These are phyloP conservation scores for Canna indica DNA, from an alignment of 176 grass and related monocot species.

Conservation along the genomic window DNA sequence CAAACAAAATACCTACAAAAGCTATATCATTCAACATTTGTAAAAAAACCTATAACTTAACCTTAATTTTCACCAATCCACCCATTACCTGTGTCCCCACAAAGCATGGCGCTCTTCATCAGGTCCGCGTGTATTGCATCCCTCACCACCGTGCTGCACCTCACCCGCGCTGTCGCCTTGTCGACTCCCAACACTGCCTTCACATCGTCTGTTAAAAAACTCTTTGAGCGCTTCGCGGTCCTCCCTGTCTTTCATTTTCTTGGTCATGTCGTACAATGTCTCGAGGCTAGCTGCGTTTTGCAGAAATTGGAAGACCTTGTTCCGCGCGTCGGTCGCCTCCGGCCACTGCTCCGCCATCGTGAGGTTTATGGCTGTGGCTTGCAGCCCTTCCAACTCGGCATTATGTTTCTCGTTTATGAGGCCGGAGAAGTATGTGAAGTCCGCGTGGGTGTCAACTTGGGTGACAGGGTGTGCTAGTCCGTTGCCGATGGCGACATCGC, in stretches of 20 bases:
- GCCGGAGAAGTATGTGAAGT: slow-evolving; percentile 49
- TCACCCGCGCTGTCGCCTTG: slow-evolving; percentile 18
- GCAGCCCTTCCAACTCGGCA: slow-evolving; percentile 27
- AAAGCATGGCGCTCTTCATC: slow-evolving; percentile 68
- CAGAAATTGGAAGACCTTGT: slow-evolving; percentile 20
- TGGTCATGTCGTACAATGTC: slow-evolving; percentile 37
- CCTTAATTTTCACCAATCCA: too few species aligned
- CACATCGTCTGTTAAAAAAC: slow-evolving; percentile 39
- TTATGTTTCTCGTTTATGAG: slow-evolving; percentile 46
- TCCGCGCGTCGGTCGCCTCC: slow-evolving; percentile 29
- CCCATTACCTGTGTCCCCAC: too few species aligned
- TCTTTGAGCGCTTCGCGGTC: not conserved
- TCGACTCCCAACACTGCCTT: slow-evolving; percentile 36
- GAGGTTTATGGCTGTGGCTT: slow-evolving; percentile 23
- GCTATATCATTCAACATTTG: too few species aligned
- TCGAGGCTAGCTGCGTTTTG: slow-evolving; percentile 27
- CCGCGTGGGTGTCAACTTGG: slow-evolving; percentile 54
- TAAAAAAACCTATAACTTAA: too few species aligned
- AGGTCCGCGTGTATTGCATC: slow-evolving; percentile 32
- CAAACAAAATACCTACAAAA: too few species aligned
- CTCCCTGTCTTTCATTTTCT: slow-evolving; percentile 26
- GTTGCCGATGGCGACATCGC: slow-evolving; percentile 51
- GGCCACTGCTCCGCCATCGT: slow-evolving; percentile 17
- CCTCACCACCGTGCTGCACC: slow-evolving; percentile 23
- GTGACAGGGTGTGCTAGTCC: slow-evolving; percentile 50